Conservation (phyloP, 139 green algal species). For the Coccomyxa sp. region DNA sequence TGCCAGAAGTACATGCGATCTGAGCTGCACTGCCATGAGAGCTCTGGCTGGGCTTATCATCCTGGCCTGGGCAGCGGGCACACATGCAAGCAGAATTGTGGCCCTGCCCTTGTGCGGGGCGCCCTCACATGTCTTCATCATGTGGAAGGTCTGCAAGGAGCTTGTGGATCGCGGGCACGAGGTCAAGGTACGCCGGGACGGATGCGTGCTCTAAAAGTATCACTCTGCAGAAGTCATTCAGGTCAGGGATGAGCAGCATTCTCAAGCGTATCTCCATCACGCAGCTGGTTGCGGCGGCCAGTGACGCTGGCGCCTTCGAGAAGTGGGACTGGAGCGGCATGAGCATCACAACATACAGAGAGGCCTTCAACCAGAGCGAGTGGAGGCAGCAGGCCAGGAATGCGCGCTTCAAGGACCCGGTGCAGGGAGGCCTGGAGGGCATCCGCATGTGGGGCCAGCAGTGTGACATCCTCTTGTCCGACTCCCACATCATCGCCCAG, state of each 20-base stretch:
- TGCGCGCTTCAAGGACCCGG: background rate
- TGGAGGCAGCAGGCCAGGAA: background rate
- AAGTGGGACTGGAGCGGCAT: background rate
- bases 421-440: background rate
- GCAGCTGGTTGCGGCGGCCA: background rate
- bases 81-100: background rate
- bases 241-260: background rate
- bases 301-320: background rate
- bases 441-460: background rate
- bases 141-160: background rate
- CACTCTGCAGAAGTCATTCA: no score
- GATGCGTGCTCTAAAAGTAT: no score
- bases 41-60: background rate
- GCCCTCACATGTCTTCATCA: background rate
- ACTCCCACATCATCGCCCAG: background rate
- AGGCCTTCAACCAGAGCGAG: background rate
- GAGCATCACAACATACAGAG: background rate
- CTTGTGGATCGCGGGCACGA: background rate
- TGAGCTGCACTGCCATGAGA: no score
- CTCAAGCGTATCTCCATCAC: background rate
- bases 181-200: background rate
- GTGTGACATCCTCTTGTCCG: background rate
- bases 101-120: background rate
- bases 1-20: no score
- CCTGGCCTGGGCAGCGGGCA: background rate